Base-by-base conservation (phyloP, 2,329 filamentous ascomycete species). In the Metarhizium album region DNA sequence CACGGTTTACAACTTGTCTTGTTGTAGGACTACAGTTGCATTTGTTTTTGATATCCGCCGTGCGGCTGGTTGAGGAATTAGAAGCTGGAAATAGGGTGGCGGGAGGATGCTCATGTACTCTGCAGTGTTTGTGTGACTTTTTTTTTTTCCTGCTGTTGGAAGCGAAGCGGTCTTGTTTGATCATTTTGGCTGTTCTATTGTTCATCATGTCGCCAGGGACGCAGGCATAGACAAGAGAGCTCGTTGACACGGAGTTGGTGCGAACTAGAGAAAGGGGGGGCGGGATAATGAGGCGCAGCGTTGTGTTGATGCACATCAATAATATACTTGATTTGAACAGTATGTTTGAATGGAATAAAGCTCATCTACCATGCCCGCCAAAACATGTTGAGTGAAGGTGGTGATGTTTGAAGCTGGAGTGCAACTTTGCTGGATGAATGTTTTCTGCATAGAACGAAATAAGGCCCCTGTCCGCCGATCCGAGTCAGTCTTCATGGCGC, bases 401-500 rank as follows among this genome's bases (percentile, higher is more conserved):
- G n/a, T n/a, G n/a, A n/a, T n/a, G n/a, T n/a, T n/a, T n/a, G n/a
- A n/a, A n/a, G n/a, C n/a, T n/a, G n/a, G n/a, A n/a, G n/a, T n/a
- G n/a, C n/a, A n/a, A n/a, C n/a, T n/a, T n/a, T n/a, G n/a, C n/a
- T n/a, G n/a, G n/a, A n/a, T n/a, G n/a, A n/a, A n/a, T n/a, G n/a
- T n/a, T n/a, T n/a, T 9, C 27, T 29, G 6, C 0, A 29, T 29
- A 29, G 5, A 8, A 29, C 1, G 0, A 9, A 29, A 29, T 29
- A 29, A 29, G 27, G 27, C 27, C 1, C 1, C 27, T 2, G 1
- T 37, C 3, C 37, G 20, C 4, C 37, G 20, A 40, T 2, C 20
- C 11, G 37, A 40, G 37, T 40, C 11, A 37, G 58, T 59, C 58
- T 60, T 59, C 57, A 53, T 60, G 57, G 58, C 58, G 54, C 57